A percentile compares a stretch with the other conserved stretches of the same genome.
These are phyloP conservation scores for Penicillium dipodomyicola DNA, from an alignment of 495 filamentous ascomycete genomes.

Conservation along the genomic window DNA sequence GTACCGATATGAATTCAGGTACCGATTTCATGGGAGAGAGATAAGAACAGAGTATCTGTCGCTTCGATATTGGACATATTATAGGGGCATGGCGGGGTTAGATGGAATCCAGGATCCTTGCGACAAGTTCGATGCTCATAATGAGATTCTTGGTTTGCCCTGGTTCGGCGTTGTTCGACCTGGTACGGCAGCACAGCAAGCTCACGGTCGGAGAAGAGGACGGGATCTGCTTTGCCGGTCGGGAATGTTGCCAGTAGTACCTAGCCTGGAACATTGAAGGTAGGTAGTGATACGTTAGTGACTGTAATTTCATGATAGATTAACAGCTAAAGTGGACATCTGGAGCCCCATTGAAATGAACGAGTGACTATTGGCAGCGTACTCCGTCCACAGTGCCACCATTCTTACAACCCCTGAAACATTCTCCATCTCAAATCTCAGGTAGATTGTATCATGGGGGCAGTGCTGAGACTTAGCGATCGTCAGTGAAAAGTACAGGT, in stretches of 20 bases:
- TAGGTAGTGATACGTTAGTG: neutral
- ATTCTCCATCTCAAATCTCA: neutral
- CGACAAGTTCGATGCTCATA: neutral
- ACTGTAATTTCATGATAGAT: constrained; percentile 1
- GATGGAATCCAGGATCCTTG: too few relatives aligned
- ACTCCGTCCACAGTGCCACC: neutral
- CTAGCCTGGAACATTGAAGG: neutral
- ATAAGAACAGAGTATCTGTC: neutral
- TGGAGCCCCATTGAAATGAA: neutral
- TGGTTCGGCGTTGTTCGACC: neutral
- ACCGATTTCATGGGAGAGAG: neutral
- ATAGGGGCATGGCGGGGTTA: neutral
- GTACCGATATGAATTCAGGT: neutral
- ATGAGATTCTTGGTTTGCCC: neutral
- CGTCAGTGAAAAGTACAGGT: neutral
- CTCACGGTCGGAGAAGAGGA: neutral
- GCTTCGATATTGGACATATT: neutral
- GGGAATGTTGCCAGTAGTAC: neutral
- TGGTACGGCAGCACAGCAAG: neutral
- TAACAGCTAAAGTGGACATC: neutral
- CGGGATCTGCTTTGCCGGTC: neutral
- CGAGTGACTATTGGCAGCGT: neutral
- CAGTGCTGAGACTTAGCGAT: neutral
- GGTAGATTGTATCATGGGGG: neutral
- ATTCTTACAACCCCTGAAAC: neutral